Evolutionary conservation across 2,329 filamentous ascomycete species (phyloP), one percentile per base, ranked within the genome.

Genomic region (Byssoonygena ceratinophila): DNA sequence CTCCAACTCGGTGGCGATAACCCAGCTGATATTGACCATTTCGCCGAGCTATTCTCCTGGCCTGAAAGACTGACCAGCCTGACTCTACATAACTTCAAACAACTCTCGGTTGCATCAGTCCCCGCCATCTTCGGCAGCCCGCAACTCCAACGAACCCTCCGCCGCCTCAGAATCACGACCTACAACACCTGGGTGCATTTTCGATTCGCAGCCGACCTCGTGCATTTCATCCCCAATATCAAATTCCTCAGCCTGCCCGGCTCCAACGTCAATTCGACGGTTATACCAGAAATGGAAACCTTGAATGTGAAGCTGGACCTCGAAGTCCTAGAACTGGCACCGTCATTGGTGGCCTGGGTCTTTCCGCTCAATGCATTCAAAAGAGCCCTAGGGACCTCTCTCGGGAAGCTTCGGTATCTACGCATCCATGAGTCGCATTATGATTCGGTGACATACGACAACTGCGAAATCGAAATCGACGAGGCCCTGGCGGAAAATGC

Each of bases 241-340:
- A 56, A 52, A 22, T 64, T 60, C 49, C 63, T 67, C 44, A 64
- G 62, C 37, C 43, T 67, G 11, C 64, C 64, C 8, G 65, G 64
- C n/a, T 60, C 63, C 32, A 46, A 63, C n/a, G 57, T 65, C 12
- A 55, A 59, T 6, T 56, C 61, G 12, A 57, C 54, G 2, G 63
- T 66, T 51, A 62, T 67, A 54, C 34, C 31, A 6, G 31, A 20
- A 11, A 8, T 52, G 12, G 44, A 46, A 18, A 27, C 12, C 9
- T 23, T 57, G 12, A 44, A 37, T 4, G 22, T 49, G n/a, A 54
- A 59, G 9, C 46, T 63, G 16, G 54, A 56, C 1, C 57, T 67
- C 4, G 60, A 65, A 41, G 57, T 60, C n/a, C 57, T 68, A 1
- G 63, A 65, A 52, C 58, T 67, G 6, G 61, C 55, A 1, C 47